Base-by-base conservation (phyloP, 306 rosid species). In the Nissolia schottii region DNA sequence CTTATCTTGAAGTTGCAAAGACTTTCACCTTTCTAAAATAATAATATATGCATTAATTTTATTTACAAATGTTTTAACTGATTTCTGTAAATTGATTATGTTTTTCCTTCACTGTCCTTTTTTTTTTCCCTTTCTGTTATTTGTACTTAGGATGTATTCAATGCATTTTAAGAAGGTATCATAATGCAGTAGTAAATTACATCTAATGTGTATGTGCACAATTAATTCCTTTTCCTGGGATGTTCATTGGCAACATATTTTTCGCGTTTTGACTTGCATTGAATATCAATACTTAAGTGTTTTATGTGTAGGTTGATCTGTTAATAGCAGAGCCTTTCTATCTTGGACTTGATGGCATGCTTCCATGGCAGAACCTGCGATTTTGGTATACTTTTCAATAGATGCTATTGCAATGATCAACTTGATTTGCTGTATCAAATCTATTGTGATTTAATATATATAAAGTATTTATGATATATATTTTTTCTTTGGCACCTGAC, bases 301-400 rank as follows among this genome's bases (percentile, higher is more conserved):
- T 77, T 29, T 6, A 29, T 79, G 46, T 83, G 75, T 60, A 93
- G 98, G 89, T 85, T 79, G 92, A 87, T 80, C 83, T 93, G 63
- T 81, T 93, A 75, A 75, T 93, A 28, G 96, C 87, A 25, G 98
- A 93, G 82, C 98, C 98, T 69, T 93, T 86, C 82, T 91, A 94
- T 70, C 81, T 41, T 48, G 97, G 97, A 77, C 86, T 76, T 24
- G 94, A 94, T 49, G 77, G 82, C 75, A 80, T 79, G 85, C 97
- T 94, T 80, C 98, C 98, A 23, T 93, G 98, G 98, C 91, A 87
- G 74, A 89, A 89, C 84, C 87, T 93, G 67, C 86, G 94, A 46
- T 87, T 94, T 80, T 94, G 98, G 97, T 94, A 87, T 25, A 40
- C 63, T 78, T 79, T 37, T 62, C 51, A 20, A 1, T 59, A 31